A percentile compares a stretch with the other conserved stretches of the same genome.
phyloP scores from a whole-genome alignment of 371 early-diverging fungal species.

The Rhizomucor miehei region DNA sequence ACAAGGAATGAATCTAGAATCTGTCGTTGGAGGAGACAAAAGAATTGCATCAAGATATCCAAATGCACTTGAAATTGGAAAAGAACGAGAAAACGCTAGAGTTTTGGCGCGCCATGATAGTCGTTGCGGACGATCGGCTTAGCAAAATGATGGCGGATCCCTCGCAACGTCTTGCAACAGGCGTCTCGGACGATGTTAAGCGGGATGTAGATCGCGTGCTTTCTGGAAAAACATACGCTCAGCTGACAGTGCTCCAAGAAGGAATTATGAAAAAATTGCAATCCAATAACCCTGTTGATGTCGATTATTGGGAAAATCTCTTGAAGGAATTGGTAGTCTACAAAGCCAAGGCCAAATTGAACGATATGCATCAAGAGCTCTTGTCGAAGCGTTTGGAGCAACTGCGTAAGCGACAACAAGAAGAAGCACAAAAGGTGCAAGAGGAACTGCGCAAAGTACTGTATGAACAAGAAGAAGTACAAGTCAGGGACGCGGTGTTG shows the following conservation, averaged over 20 bases:
- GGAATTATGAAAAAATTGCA: constrained; percentile 74
- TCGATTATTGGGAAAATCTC: constrained; percentile 93
- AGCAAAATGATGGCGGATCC: constrained; percentile 41
- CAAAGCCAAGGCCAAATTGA: constrained; percentile 77
- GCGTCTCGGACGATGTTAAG: constrained; percentile 43
- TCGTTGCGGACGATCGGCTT: constrained; percentile 77
- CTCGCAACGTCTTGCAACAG: constrained; percentile 23
- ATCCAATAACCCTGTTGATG: constrained; percentile 76
- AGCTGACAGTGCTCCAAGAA: constrained; percentile 66
- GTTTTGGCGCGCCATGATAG: constrained; percentile 85
- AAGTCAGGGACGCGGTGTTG: constrained; percentile 53
- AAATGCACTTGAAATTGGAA: constrained; percentile 82
- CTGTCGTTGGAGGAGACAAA: constrained; percentile 65
- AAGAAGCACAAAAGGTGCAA: constrained; percentile 68
- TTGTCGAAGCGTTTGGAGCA: constrained; percentile 71
- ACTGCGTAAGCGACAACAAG: constrained; percentile 58
- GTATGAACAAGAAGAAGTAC: constrained; percentile 47
- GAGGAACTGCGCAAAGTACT: constrained; percentile 62
- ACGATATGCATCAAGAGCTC: constrained; percentile 72
- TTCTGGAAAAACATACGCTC: constrained; percentile 67
- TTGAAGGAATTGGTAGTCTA: constrained; percentile 75
- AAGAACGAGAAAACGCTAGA: constrained; percentile 66
- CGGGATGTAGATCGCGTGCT: constrained; percentile 72
- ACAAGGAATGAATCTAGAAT: constrained; percentile 29
- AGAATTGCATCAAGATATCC: constrained; percentile 82